Conservation (phyloP, 2,329 filamentous ascomycete species). For the Fusarium incarnatum region DNA sequence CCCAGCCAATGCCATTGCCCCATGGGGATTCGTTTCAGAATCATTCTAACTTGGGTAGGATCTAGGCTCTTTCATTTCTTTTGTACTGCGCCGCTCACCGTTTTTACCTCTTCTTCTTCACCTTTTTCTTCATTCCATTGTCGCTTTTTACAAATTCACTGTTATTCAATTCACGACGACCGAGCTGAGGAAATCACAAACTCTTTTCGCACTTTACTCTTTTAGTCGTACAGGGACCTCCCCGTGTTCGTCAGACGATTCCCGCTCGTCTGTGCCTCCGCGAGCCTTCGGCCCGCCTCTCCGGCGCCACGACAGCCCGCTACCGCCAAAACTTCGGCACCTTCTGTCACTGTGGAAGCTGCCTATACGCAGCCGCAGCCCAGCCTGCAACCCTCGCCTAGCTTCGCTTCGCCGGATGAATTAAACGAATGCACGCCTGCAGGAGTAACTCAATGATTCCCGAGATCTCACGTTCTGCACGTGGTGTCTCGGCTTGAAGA, state of each 20-base stretch:
- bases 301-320: slow-evolving; percentile 48
- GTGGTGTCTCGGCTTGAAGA: slow-evolving; percentile 30
- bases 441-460: slow-evolving; percentile 14
- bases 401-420: slow-evolving; percentile 23
- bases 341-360: not conserved
- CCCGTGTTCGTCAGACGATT: slow-evolving; percentile 42
- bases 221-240: slow-evolving; percentile 26
- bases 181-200: not conserved
- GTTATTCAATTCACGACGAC: slow-evolving; percentile 1
- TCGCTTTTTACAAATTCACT: not conserved
- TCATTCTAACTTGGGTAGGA: slow-evolving; percentile 5
- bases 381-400: slow-evolving; percentile 1
- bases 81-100: slow-evolving; percentile 2
- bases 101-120: slow-evolving; percentile 20
- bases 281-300: slow-evolving; percentile 52
- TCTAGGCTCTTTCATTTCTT: slow-evolving; percentile 5
- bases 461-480: slow-evolving; percentile 30
- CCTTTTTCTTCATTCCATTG: slow-evolving; percentile 17
- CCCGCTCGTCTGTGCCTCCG: slow-evolving; percentile 37
- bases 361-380: not conserved
- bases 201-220: slow-evolving; percentile 24
- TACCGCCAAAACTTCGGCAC: slow-evolving; percentile 46
- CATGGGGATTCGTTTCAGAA: slow-evolving; percentile 30
- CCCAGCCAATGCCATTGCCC: slow-evolving; percentile 28
- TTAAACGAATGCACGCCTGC: not conserved